Percentiles rank a stretch among this genome's conserved stretches.
Conservation (phyloP, 257 asterid species). For the Penstemon barbatus region DNA sequence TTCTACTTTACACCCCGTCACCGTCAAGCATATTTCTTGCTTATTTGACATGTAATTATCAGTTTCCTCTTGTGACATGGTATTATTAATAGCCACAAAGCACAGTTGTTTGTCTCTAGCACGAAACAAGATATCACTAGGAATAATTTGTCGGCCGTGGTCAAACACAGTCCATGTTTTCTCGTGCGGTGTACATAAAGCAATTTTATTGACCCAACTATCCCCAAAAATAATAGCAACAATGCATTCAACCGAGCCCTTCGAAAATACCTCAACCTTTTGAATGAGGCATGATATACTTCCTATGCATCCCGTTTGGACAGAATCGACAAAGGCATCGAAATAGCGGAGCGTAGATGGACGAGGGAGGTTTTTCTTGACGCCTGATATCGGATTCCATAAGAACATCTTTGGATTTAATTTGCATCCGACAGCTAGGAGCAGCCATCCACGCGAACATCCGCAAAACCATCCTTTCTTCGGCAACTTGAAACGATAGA, state of each 20-base stretch:
- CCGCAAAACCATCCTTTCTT: slow-evolving; percentile 10
- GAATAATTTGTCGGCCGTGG: background rate
- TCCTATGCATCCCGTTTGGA: too few species aligned
- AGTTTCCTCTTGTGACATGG: too few species aligned
- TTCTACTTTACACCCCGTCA: too few species aligned
- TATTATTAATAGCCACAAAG: too few species aligned
- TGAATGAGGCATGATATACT: background rate
- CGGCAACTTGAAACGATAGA: slow-evolving; percentile 13
- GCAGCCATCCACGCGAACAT: slow-evolving; percentile 19
- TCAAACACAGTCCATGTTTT: background rate
- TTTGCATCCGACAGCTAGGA: background rate
- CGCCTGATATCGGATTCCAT: slow-evolving; percentile 3
- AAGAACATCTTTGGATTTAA: background rate
- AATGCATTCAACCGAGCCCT: background rate
- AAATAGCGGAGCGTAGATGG: background rate
- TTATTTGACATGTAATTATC: too few species aligned
- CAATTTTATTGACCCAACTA: background rate
- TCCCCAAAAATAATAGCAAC: background rate
- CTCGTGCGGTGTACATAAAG: background rate
- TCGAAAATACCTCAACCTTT: background rate
- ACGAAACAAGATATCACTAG: background rate
- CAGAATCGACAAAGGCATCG: background rate
- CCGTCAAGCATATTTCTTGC: too few species aligned
- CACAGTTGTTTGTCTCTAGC: too few species aligned
- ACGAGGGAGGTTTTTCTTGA: background rate